phyloP scores from a whole-genome alignment of 345 rosid species.

The Camelina hispida region DNA sequence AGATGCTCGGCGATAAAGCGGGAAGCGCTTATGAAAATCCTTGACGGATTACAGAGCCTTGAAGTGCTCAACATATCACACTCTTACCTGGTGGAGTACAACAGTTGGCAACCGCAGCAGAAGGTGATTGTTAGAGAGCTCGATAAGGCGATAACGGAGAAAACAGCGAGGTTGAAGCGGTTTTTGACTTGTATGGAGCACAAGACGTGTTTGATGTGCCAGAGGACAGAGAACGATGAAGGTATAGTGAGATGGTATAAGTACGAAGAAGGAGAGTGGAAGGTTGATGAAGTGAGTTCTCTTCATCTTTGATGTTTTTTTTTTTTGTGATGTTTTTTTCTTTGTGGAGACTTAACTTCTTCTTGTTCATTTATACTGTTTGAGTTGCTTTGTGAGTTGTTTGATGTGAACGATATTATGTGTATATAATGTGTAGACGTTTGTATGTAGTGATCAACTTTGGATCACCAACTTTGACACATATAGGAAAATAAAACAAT shows the following conservation, averaged over 20 bases:
- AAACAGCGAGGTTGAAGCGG: slow-evolving; percentile 58
- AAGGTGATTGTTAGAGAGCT: slow-evolving; percentile 55
- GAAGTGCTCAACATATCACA: slow-evolving; percentile 90
- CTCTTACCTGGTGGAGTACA: slow-evolving; percentile 61
- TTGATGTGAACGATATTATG: slow-evolving; percentile 21
- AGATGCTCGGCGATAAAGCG: slow-evolving; percentile 61
- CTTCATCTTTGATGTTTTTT: slow-evolving; percentile 47
- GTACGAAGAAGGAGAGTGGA: slow-evolving; percentile 87
- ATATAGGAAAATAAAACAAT: slow-evolving; percentile 19
- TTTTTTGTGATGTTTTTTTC: slow-evolving; percentile 48
- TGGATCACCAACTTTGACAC: slow-evolving; percentile 36
- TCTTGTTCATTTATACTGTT: slow-evolving; percentile 5
- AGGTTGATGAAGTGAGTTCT: slow-evolving; percentile 67
- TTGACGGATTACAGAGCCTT: slow-evolving; percentile 59
- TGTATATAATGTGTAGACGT: slow-evolving; percentile 34
- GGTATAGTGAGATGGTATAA: slow-evolving; percentile 89
- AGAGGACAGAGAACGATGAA: slow-evolving; percentile 67
- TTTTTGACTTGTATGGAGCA: slow-evolving; percentile 68
- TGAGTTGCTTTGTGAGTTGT: slow-evolving; percentile 9
- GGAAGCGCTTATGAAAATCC: slow-evolving; percentile 64
- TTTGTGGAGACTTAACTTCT: not conserved
- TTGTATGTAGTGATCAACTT: slow-evolving; percentile 29
- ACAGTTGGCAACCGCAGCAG: slow-evolving; percentile 47
- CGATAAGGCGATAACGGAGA: slow-evolving; percentile 58
- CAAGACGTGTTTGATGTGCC: slow-evolving; percentile 73